A percentile compares a stretch with the other conserved stretches of the same genome.
These are phyloP conservation scores for Geotrichum macrosporum DNA, from an alignment of 1,139 yeast genomes.

Conservation along the genomic window DNA sequence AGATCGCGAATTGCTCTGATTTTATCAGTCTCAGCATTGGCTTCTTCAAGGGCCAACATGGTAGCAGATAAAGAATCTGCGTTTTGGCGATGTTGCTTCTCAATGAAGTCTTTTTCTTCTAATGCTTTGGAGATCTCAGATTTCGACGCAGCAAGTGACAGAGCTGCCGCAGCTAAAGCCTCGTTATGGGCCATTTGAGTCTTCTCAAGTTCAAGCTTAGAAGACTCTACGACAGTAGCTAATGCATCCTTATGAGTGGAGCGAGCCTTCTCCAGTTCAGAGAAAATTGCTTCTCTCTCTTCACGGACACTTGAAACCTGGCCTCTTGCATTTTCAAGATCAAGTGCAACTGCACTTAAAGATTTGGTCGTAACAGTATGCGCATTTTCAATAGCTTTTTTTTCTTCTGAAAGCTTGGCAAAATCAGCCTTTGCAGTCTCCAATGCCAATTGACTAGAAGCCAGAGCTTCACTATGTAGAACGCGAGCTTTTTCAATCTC, in stretches of 20 bases:
- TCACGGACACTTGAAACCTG: not conserved
- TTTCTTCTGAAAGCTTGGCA: too few species aligned
- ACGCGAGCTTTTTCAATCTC: too few species aligned
- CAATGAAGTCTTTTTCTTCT: too few species aligned
- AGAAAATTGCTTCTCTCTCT: not conserved
- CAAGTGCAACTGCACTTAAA: constrained; percentile 7
- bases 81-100: too few species aligned
- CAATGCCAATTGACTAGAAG: too few species aligned
- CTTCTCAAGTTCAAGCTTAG: not conserved
- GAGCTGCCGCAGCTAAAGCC: constrained; percentile 6
- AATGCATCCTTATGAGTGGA: constrained; percentile 8
- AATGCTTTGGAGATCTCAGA: constrained; percentile 1
- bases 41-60: too few species aligned
- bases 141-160: constrained; percentile 6
- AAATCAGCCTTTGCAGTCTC: too few species aligned
- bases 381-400: constrained; percentile 5
- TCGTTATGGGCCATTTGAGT: constrained; percentile 3
- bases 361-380: constrained; percentile 7
- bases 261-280: not conserved
- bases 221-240: constrained; percentile 7
- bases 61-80: too few species aligned
- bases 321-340: constrained; percentile 1
- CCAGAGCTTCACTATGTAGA: too few species aligned
- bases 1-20: too few species aligned
- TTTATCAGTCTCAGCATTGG: too few species aligned